Conservation (phyloP, 306 rosid genomes). For the Cicer arietinum region DNA sequence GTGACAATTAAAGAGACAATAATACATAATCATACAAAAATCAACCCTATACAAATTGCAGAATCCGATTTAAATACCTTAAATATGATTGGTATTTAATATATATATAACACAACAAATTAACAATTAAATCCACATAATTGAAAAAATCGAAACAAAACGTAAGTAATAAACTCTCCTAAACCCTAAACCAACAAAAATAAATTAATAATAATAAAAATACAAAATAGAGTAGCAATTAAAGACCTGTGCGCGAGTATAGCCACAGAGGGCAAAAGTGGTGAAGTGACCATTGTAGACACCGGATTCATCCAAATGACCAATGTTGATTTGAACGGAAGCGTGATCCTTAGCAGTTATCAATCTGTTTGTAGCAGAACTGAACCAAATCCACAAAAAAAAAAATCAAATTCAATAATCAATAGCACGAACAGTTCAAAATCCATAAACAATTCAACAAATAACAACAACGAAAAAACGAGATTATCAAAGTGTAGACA, state of each 20-base stretch:
- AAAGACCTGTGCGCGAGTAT: constrained; percentile 73
- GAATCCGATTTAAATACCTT: background rate
- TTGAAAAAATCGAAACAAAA: background rate
- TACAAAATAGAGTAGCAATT: background rate
- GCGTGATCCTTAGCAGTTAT: constrained; percentile 86
- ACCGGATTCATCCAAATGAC: constrained; percentile 80
- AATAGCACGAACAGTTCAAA: too few species aligned
- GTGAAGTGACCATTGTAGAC: constrained; percentile 69
- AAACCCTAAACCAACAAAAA: background rate
- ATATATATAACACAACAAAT: background rate
- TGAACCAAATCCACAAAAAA: constrained; percentile 22
- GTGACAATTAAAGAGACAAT: background rate
- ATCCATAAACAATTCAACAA: background rate
- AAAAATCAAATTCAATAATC: background rate
- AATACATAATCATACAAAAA: background rate
- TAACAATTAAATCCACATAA: background rate
- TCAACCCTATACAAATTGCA: background rate
- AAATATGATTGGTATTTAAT: background rate
- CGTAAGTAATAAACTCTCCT: background rate
- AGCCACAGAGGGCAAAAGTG: constrained; percentile 82
- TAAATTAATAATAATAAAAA: background rate
- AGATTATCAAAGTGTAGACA: background rate
- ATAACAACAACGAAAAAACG: background rate
- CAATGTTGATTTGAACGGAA: constrained; percentile 74
- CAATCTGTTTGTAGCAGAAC: constrained; percentile 83